Evolutionary conservation across 73 alveolate genomes (phyloP).

Genomic region (Stentor roeselii): DNA sequence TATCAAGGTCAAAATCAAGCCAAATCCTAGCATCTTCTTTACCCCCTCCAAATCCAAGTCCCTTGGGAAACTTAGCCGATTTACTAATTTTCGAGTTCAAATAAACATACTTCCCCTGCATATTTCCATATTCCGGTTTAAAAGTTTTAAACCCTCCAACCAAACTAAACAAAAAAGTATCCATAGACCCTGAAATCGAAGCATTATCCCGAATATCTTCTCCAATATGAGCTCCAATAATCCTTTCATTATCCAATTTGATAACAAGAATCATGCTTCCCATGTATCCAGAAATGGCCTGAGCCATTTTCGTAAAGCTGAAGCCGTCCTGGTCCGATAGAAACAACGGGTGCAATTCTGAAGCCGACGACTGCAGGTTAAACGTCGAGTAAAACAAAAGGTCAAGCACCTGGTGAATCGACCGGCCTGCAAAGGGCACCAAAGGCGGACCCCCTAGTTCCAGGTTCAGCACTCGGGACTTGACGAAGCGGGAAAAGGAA

Average conservation of each 20-base stretch:
- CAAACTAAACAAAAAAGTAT: constrained; percentile 3
- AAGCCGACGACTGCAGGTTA: neutral
- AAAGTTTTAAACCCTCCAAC: neutral
- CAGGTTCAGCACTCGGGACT: neutral
- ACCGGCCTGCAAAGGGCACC: neutral
- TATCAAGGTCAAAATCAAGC: constrained; percentile 6
- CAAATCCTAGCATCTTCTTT: neutral
- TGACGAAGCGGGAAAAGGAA: neutral
- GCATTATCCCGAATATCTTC: constrained; percentile 2
- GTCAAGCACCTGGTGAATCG: neutral
- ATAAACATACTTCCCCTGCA: neutral
- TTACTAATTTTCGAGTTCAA: neutral
- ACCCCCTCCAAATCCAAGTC: constrained; percentile 18
- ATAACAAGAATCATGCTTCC: neutral
- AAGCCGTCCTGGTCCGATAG: constrained; percentile 1
- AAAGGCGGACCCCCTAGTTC: neutral
- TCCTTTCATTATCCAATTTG: neutral
- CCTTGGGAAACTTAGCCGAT: constrained; percentile 9
- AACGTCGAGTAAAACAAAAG: neutral
- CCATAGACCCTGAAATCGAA: constrained; percentile 12
- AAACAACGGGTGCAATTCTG: neutral
- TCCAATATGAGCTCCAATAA: constrained; percentile 17
- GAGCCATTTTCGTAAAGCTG: constrained; percentile 7
- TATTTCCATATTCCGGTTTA: neutral
- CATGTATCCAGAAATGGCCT: neutral